phyloP scores from a whole-genome alignment of 78 protist species.

The Creolimax fragrantissima region DNA sequence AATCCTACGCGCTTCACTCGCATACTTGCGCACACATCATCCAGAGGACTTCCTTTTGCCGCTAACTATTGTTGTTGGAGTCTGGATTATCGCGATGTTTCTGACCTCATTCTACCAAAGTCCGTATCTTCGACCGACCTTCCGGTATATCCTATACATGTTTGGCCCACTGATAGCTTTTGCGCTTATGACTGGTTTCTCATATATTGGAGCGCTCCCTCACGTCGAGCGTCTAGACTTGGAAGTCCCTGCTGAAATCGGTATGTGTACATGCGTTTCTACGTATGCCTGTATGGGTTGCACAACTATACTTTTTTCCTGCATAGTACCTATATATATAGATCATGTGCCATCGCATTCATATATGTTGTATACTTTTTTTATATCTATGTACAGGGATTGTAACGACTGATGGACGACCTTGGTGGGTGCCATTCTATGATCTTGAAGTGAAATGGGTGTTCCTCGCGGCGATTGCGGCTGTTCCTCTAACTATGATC shows the following conservation, averaged over 20 bases:
- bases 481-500: background rate
- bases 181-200: conserved; percentile 16
- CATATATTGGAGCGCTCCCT: conserved; percentile 6
- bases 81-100: background rate
- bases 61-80: background rate
- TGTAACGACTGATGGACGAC: background rate
- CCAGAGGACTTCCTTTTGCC: background rate
- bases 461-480: background rate
- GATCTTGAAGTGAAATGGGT: background rate
- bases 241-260: background rate
- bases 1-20: too few species aligned
- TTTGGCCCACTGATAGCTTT: conserved; percentile 19
- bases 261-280: background rate
- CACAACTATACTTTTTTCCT: too few species aligned
- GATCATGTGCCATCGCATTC: background rate
- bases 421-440: background rate
- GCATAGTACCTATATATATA: too few species aligned
- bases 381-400: background rate
- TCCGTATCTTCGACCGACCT: background rate
- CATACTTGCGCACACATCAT: too few species aligned
- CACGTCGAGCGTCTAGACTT: background rate
- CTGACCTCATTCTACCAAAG: background rate
- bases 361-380: background rate
- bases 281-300: background rate
- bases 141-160: background rate